Base-by-base conservation (phyloP, 2,329 filamentous ascomycete genomes). In the Akanthomyces muscarius region DNA sequence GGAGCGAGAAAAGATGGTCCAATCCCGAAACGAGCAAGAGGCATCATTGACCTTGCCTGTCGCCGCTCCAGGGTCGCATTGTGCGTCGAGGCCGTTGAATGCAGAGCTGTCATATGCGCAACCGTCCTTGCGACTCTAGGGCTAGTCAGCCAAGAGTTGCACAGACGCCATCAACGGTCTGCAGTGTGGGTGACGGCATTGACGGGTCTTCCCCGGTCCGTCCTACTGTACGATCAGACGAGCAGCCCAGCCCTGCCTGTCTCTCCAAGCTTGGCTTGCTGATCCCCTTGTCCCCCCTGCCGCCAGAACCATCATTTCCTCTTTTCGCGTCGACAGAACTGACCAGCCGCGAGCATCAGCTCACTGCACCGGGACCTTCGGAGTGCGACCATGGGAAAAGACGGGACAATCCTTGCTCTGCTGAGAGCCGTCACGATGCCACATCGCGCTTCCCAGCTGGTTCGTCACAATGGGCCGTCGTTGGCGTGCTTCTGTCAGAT, bases 361-460 rank as follows among this genome's bases (percentile, higher is more conserved):
- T 25, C 23, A 36, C 33, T 14, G 33, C 4, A 36, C 8, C 33
- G 33, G 33, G 10, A 7, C 10, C 42, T 47, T 30, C 30, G 30
- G 28, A 16, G 28, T 11, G 5, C 50, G 33, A 52, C n/a, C 11
- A 23, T 42, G 21, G 16, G 36, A 18, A 14, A 25, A 36, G 54
- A 33, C 3, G 6, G 18, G 18, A 13, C 16, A 13, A 21, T 36
- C 57, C 48, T 33, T 23, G 47, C 13, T n/a, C 18, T 38, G 30
- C 45, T 38, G 13, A 16, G 10, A 41, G 38, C 33, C 57, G 13
- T 45, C 28, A 57, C 42, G 55, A 48, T 38, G 54, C 28, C 55
- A 38, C 55, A 28, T 28, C 36, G 30, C 55, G 18, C 44, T 44
- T 10, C 51, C 36, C 57, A 52, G 52, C 44, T 60, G 57, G 57